These are phyloP conservation scores for Aspergillus glaucus DNA, from an alignment of 2,329 filamentous ascomycete genomes.

Conservation along the genomic window DNA sequence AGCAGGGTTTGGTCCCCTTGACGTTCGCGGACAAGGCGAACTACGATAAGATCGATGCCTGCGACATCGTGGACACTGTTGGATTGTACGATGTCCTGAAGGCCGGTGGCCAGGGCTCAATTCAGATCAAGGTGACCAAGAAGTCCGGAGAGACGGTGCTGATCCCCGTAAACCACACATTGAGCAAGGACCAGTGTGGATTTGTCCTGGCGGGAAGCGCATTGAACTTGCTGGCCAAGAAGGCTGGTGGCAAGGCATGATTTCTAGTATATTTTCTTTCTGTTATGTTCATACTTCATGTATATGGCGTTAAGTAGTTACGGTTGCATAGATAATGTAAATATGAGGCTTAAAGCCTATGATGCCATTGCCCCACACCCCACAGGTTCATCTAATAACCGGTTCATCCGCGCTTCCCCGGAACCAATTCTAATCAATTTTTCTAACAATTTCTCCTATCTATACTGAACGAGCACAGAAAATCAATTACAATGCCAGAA, in stretches of 20 bases:
- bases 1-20: slow-evolving; percentile 91
- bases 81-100: slow-evolving; percentile 76
- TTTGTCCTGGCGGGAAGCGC: slow-evolving; percentile 94
- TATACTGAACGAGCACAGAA: background rate
- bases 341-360: background rate
- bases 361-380: background rate
- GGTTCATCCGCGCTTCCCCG: too few relatives aligned
- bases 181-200: slow-evolving; percentile 81
- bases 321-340: background rate
- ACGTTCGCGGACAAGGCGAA: slow-evolving; percentile 85
- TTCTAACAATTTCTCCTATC: background rate
- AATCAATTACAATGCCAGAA: slow-evolving; percentile 19
- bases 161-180: slow-evolving; percentile 76
- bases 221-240: slow-evolving; percentile 75
- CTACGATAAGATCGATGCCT: slow-evolving; percentile 75
- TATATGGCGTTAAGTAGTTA: slow-evolving; percentile 1
- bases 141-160: slow-evolving; percentile 55
- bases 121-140: slow-evolving; percentile 17
- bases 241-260: slow-evolving; percentile 27
- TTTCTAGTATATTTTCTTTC: background rate
- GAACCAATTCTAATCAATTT: background rate
- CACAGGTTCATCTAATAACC: background rate
- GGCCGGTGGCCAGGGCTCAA: slow-evolving; percentile 16
- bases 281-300: background rate
- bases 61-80: slow-evolving; percentile 75